A percentile compares a stretch with the other conserved stretches of the same genome.
phyloP scores from a whole-genome alignment of 495 filamentous ascomycete genomes.

The Penicillium argentinense region DNA sequence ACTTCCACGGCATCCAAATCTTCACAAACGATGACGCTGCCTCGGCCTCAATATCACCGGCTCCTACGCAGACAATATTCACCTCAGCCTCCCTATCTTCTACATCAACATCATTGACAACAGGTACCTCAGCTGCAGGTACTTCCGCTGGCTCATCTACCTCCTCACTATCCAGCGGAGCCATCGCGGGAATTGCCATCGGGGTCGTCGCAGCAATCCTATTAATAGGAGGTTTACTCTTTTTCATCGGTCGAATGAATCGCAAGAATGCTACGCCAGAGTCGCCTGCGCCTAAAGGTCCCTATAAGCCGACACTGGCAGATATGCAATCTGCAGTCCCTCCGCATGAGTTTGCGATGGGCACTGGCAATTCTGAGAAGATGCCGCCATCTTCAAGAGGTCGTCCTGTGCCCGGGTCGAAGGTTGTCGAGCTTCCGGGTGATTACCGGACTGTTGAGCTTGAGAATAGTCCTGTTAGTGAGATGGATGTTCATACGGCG shows the following conservation, averaged over 20 bases:
- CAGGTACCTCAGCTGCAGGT: background rate
- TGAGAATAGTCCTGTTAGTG: slow-evolving; percentile 13
- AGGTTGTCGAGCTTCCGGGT: slow-evolving; percentile 9
- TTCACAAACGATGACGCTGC: slow-evolving; percentile 3
- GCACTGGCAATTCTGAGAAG: slow-evolving; percentile 1
- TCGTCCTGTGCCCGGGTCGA: slow-evolving; percentile 14
- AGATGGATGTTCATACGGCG: background rate
- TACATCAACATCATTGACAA: background rate
- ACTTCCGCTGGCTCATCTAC: background rate
- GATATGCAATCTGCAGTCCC: background rate
- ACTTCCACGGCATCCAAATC: slow-evolving; percentile 9
- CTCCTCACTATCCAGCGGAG: slow-evolving; percentile 10
- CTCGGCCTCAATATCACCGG: background rate
- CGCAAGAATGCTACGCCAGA: slow-evolving; percentile 6
- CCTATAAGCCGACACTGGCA: background rate
- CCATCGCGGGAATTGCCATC: slow-evolving; percentile 18
- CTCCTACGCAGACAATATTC: background rate
- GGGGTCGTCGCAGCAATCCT: slow-evolving; percentile 8
- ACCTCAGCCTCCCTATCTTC: background rate
- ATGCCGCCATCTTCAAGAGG: slow-evolving; percentile 1
- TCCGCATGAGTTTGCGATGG: background rate
- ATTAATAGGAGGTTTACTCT: slow-evolving; percentile 1
- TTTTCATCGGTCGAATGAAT: slow-evolving; percentile 2
- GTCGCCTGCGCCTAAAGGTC: background rate
- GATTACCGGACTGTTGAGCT: slow-evolving; percentile 7